Evolutionary conservation across 2,329 filamentous ascomycete species (phyloP).

Genomic region (Monascus ruber): DNA sequence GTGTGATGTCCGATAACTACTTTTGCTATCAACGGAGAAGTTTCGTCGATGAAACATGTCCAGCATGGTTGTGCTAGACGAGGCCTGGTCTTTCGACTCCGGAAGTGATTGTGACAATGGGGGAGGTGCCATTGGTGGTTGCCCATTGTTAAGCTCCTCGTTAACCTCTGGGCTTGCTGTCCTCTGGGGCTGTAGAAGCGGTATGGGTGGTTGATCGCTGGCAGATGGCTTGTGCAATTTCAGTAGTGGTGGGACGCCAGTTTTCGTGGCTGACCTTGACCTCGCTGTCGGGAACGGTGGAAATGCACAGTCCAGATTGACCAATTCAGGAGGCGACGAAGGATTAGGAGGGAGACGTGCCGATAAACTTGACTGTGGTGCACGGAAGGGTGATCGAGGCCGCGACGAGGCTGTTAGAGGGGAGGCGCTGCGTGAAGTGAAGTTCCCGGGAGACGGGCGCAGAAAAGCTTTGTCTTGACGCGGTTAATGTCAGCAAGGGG

Average conservation of each 20-base stretch:
- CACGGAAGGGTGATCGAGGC: conserved; percentile 29
- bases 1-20: conserved; percentile 30
- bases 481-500: too few species aligned
- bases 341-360: conserved; percentile 28
- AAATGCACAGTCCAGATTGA: conserved; percentile 42
- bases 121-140: neutral
- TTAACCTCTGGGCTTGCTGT: too few species aligned
- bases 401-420: conserved; percentile 46
- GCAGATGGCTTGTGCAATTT: neutral
- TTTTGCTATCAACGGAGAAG: conserved; percentile 23
- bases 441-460: conserved; percentile 49
- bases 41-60: conserved; percentile 9
- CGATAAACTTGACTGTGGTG: conserved; percentile 27
- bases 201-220: neutral
- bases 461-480: conserved; percentile 29
- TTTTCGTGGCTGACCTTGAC: conserved; percentile 12
- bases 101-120: conserved; percentile 9
- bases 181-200: too few species aligned
- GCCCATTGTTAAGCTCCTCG: too few species aligned
- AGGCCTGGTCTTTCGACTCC: conserved; percentile 3
- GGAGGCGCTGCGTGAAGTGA: conserved; percentile 51
- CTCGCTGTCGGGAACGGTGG: conserved; percentile 41
- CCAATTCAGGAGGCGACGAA: conserved; percentile 33
- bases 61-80: conserved; percentile 1
- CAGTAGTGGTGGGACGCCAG: conserved; percentile 1